These are phyloP conservation scores for Thuja plicata DNA, from an alignment of 83 land plant genomes.

Conservation along the genomic window DNA sequence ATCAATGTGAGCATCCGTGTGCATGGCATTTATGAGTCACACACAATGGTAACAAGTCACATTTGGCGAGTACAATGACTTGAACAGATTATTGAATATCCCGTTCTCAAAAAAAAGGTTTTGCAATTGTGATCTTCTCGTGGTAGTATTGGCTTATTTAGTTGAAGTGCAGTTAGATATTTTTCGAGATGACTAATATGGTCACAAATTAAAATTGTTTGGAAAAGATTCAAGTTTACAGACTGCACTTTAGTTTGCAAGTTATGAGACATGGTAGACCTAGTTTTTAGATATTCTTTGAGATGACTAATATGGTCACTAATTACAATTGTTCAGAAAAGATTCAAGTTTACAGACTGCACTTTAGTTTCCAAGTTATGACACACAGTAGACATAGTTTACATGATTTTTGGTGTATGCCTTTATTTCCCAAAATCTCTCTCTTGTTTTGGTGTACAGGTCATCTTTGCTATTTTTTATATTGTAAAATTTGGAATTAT, in stretches of 20 bases:
- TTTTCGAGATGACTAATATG: neutral
- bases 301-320: neutral
- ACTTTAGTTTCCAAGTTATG: neutral
- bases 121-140: neutral
- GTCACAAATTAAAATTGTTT: neutral
- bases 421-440: neutral
- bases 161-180: neutral
- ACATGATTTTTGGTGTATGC: neutral
- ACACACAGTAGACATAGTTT: neutral
- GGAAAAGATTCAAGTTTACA: neutral
- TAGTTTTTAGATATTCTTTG: neutral
- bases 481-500: slow-evolving; percentile 70
- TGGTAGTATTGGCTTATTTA: neutral
- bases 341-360: neutral
- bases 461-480: slow-evolving; percentile 83
- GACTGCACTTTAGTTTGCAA: neutral
- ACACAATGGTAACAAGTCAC: no score
- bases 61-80: neutral
- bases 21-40: no score
- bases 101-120: neutral
- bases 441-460: slow-evolving; percentile 38
- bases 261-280: neutral
- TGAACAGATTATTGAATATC: neutral
- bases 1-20: no score
- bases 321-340: neutral